phyloP scores from a whole-genome alignment of 331 rosid species.

The Saraca asoca region DNA sequence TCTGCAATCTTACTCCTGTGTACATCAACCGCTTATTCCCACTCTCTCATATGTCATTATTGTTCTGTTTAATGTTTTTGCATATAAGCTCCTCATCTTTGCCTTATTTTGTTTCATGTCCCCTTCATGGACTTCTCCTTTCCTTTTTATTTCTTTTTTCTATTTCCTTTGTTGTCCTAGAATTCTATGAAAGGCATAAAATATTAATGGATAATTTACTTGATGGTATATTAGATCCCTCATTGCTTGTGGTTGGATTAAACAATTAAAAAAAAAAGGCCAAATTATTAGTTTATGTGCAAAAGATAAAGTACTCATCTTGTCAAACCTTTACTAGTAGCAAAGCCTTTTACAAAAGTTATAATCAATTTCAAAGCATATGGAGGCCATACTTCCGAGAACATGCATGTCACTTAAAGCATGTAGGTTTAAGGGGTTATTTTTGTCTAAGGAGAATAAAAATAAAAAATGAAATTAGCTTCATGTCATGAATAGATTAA shows the following conservation, averaged over 20 bases:
- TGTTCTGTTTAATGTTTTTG: conserved; percentile 28
- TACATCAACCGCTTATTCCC: conserved; percentile 41
- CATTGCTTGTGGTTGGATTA: not conserved
- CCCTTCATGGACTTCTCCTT: conserved; percentile 26
- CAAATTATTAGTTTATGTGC: conserved; percentile 22
- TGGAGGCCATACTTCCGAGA: conserved; percentile 18
- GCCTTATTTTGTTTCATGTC: not conserved
- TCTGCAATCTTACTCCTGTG: conserved; percentile 59
- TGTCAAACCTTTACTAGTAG: conserved; percentile 29
- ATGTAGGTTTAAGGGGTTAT: too few species aligned
- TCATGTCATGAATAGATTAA: too few species aligned
- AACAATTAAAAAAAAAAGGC: not conserved
- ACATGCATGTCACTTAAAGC: not conserved
- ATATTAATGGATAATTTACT: conserved; percentile 5
- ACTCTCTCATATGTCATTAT: conserved; percentile 31
- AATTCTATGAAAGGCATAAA: not conserved
- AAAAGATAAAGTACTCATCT: conserved; percentile 24
- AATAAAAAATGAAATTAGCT: too few species aligned
- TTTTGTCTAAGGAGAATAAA: too few species aligned
- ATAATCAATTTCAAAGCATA: conserved; percentile 2
- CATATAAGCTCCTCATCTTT: conserved; percentile 26
- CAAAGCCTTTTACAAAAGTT: conserved; percentile 32
- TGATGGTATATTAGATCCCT: conserved; percentile 2
- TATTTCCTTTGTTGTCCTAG: not conserved
- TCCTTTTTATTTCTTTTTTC: not conserved